phyloP scores from a whole-genome alignment of 2,329 filamentous ascomycete genomes.

The Ophiostoma montium region DNA sequence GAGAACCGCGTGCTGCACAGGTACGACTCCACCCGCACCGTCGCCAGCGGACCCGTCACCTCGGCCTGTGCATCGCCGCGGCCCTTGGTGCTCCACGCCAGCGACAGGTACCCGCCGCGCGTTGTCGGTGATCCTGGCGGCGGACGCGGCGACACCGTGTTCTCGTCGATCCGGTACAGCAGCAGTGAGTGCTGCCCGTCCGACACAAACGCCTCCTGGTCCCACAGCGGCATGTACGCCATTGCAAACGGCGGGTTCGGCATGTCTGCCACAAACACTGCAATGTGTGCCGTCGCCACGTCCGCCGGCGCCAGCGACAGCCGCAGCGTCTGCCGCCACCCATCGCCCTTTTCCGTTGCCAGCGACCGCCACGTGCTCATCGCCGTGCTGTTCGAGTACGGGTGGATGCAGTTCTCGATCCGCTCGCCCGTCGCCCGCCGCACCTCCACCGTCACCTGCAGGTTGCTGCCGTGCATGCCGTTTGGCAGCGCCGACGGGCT shows the following conservation, averaged over 20 bases:
- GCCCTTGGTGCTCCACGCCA: slow-evolving; percentile 63
- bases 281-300: slow-evolving; percentile 69
- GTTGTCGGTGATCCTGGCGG: slow-evolving; percentile 31
- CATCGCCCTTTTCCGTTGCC: slow-evolving; percentile 61
- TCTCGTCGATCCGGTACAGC: slow-evolving; percentile 84
- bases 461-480: slow-evolving; percentile 51
- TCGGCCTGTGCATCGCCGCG: slow-evolving; percentile 57
- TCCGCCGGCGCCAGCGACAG: slow-evolving; percentile 66
- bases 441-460: slow-evolving; percentile 84
- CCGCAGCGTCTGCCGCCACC: slow-evolving; percentile 80
- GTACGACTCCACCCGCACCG: slow-evolving; percentile 67
- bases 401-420: slow-evolving; percentile 76
- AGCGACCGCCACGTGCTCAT: slow-evolving; percentile 82
- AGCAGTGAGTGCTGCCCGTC: slow-evolving; percentile 72
- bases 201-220: slow-evolving; percentile 73
- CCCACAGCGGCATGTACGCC: slow-evolving; percentile 89
- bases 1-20: slow-evolving; percentile 92
- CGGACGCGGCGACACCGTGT: slow-evolving; percentile 54
- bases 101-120: slow-evolving; percentile 71
- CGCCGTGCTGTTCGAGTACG: slow-evolving; percentile 65
- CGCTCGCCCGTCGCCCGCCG: slow-evolving; percentile 64
- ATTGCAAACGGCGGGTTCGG: slow-evolving; percentile 82
- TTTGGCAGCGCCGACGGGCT: slow-evolving; percentile 57
- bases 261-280: slow-evolving; percentile 78
- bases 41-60: slow-evolving; percentile 65